Evolutionary conservation across 1,284 basidiomycete species (phyloP).

Genomic region (Apiotrichum gamsii): DNA sequence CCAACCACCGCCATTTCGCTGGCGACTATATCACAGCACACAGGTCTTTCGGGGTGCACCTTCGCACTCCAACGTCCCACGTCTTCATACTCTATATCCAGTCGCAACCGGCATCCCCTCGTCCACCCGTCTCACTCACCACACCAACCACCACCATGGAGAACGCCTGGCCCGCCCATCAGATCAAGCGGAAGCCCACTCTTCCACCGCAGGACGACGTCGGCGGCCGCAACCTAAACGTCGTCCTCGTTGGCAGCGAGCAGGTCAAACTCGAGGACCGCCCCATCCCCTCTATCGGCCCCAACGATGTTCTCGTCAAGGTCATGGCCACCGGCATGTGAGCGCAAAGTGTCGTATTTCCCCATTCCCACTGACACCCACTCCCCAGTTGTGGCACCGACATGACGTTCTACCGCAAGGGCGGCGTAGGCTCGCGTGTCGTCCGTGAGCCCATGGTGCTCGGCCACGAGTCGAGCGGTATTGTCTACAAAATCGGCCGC

Average conservation of each 20-base stretch:
- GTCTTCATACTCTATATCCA: no score
- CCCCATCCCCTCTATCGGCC: slow-evolving; percentile 10
- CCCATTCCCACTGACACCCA: no score
- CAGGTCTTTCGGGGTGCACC: no score
- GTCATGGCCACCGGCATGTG: slow-evolving; percentile 25
- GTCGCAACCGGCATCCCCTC: no score
- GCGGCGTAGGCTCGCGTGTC: slow-evolving; percentile 39
- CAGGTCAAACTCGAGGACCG: slow-evolving; percentile 16
- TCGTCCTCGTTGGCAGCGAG: slow-evolving; percentile 13
- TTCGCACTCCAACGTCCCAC: no score
- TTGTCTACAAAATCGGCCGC: slow-evolving; percentile 28
- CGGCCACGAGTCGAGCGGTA: slow-evolving; percentile 44
- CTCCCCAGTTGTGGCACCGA: slow-evolving; percentile 13
- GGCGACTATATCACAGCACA: no score
- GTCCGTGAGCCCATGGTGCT: slow-evolving; percentile 37
- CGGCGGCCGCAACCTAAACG: slow-evolving; percentile 5
- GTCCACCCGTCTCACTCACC: no score
- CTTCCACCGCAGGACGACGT: neutral
- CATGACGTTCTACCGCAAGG: slow-evolving; percentile 24
- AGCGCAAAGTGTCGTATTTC: neutral
- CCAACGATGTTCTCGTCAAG: slow-evolving; percentile 21
- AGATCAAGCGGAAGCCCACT: no score
- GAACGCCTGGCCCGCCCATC: no score
- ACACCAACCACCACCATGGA: no score
- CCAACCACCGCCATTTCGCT: no score